These are phyloP conservation scores for Termitomyces eurrhizus DNA, from an alignment of 768 basidiomycete genomes.

Conservation along the genomic window DNA sequence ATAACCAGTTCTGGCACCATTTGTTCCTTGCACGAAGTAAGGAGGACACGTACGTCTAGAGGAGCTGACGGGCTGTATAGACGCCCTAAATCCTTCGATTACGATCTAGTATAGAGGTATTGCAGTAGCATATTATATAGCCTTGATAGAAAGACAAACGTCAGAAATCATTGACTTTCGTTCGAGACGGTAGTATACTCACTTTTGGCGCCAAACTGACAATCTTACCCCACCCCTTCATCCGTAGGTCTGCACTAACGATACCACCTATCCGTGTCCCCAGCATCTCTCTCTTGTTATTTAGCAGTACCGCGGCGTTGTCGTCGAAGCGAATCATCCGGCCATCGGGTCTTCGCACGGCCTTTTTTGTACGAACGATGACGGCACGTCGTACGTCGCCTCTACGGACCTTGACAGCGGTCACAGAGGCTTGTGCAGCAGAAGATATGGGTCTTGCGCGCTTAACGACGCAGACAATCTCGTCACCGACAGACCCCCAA, in stretches of 20 bases:
- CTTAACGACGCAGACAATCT: conserved; percentile 94
- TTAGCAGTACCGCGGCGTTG: conserved; percentile 91
- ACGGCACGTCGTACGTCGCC: conserved; percentile 96
- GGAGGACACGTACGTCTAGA: conserved; percentile 30
- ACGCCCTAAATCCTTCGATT: not conserved
- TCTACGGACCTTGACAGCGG: conserved; percentile 84
- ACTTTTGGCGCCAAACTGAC: conserved; percentile 91
- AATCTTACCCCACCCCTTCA: conserved; percentile 95
- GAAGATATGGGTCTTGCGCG: conserved; percentile 80
- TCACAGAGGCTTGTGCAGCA: conserved; percentile 61
- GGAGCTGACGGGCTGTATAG: conserved; percentile 22
- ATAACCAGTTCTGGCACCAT: conserved; percentile 10
- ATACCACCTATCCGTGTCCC: conserved; percentile 93
- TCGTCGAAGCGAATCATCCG: conserved; percentile 89
- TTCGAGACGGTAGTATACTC: conserved; percentile 15
- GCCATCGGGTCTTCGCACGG: conserved; percentile 84
- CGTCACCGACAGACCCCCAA: conserved; percentile 90
- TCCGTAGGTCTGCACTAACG: conserved; percentile 85
- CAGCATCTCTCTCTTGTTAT: conserved; percentile 94
- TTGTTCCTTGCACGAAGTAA: conserved; percentile 40
- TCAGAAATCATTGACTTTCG: not conserved
- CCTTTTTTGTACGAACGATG: conserved; percentile 90
- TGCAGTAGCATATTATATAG: conserved; percentile 3
- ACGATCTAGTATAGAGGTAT: not conserved
- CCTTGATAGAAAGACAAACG: not conserved